Evolutionary conservation across 768 basidiomycete genomes (phyloP), one percentile per base, ranked within the genome.

Genomic region (Obba rivulosa): DNA sequence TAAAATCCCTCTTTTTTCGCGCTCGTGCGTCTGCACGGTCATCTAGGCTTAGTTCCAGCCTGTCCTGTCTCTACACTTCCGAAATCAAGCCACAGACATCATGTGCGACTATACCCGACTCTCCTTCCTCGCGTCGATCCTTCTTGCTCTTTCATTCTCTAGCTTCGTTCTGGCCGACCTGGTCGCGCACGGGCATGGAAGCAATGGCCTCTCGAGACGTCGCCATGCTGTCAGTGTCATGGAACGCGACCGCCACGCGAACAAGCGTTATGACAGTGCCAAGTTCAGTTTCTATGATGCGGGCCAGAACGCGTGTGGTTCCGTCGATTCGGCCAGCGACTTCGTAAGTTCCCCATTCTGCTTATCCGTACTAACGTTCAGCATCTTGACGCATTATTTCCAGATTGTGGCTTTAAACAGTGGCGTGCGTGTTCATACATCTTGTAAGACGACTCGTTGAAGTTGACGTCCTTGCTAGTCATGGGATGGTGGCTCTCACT

Each of bases 321-420:
- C 46, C 23, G 13, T 20, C 3, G 54, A 60, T 41, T 45, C 49
- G 8, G 39, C 44, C 43, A 50, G 34, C 17, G 53, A 55, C 28
- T 60, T 47, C 38, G 58, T 59, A 34, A 55, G 58, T 56, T 17
- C 24, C 11, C n/a, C n/a, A n/a, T n/a, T n/a, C 35, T 34, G 13
- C 20, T 21, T 39, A 11, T 31, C 37, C 39, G 21, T n/a, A 9
- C 35, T 22, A 8, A 7, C 18, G 34, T 25, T 2, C 20, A 20
- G 13, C 5, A 25, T 10, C 22, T 24, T 16, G 7, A 41, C 18
- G 23, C 34, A 4, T 34, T 17, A 21, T 8, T 11, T 17, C 18
- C 48, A 83, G 81, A 74, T 81, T 51, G 81, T 84, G 34, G 80
- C 80, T 1, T 59, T 73, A 34, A 59, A 70, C 45, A 25, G 66